Conservation (phyloP, 2,329 filamentous ascomycete species). For the Hypoxylon sp. region DNA sequence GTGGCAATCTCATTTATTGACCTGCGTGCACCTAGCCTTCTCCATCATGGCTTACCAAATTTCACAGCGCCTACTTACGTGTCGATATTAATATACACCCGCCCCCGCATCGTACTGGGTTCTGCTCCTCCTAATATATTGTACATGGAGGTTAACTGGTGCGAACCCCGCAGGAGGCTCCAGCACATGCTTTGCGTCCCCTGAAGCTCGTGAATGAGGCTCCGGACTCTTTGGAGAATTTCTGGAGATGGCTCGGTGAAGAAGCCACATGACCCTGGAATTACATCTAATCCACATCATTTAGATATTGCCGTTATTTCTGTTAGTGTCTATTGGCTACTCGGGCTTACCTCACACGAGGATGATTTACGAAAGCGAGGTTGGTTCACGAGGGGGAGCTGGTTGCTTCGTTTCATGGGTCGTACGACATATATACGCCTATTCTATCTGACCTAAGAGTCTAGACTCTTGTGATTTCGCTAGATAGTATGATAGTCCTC, state of each 20-base stretch:
- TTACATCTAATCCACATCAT: slow-evolving; percentile 13
- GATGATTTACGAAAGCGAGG: slow-evolving; percentile 14
- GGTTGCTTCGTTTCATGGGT: slow-evolving; percentile 14
- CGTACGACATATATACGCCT: slow-evolving; percentile 28
- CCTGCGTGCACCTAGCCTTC: slow-evolving; percentile 33
- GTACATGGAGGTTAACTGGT: slow-evolving; percentile 2
- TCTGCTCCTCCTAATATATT: slow-evolving; percentile 35
- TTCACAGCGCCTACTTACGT: slow-evolving; percentile 30
- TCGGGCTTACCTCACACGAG: background rate
- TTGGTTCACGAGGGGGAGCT: background rate
- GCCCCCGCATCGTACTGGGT: slow-evolving; percentile 27
- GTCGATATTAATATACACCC: slow-evolving; percentile 37
- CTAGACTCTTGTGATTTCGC: slow-evolving; percentile 5
- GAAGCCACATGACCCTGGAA: slow-evolving; percentile 30
- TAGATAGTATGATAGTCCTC: slow-evolving; percentile 54
- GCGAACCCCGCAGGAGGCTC: slow-evolving; percentile 38
- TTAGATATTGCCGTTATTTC: slow-evolving; percentile 18
- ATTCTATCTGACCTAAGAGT: slow-evolving; percentile 30
- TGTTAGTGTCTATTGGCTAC: slow-evolving; percentile 2
- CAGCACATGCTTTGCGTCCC: slow-evolving; percentile 23
- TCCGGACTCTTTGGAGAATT: slow-evolving; percentile 18
- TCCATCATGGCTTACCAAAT: slow-evolving; percentile 33
- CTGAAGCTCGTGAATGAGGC: slow-evolving; percentile 35
- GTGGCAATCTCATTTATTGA: slow-evolving; percentile 42
- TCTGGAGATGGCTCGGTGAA: slow-evolving; percentile 5